Base-by-base conservation (phyloP, 2,329 filamentous ascomycete genomes). In the Pseudogymnoascus sp. region DNA sequence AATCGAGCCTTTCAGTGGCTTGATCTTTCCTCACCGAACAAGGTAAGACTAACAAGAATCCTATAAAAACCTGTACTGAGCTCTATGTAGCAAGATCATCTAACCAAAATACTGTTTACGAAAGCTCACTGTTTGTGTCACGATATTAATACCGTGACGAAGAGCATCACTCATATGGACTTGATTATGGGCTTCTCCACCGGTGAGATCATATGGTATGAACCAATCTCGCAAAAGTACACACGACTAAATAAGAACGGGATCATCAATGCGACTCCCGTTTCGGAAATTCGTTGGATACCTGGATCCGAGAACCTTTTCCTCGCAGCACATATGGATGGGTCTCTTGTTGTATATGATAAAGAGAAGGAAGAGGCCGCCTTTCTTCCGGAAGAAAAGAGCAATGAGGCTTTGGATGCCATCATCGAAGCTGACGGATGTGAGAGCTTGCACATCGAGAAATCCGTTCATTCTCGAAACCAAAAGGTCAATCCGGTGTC, bases 151-250 rank as follows among this genome's bases (percentile, higher is more conserved):
- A 79, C 85, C 48, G 74, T 90, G 63, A 97, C 93, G 10, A 96
- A 93, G 76, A 88, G 85, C 61, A 74, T 83, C 3, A 86, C 83
- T 4, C 93, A 98, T 73, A 82, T 99, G 45, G 95, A 99, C 74
- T 81, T 99, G 19, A 87, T 96, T 64, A 90, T 99, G 86, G 95
- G 95, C 0, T 98, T 96, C 72, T 97, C 93, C 6, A 96, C 93
- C 0, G 92, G 93, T 41, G 95, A 99, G 75, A 92, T 99, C 60
- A 93, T 99, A 67, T 99, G 95, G 95, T 98, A 95, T 80, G 95
- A 99, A 76, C 93, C 95, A 10, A 90, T 97, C 72, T 93, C 92
- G 41, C 93, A 98, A 72, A 92, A 96, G 74, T 99, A 99, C 76
- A 90, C 92, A 2, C 87, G 95, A 19, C 82, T 99, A 71, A 99